phyloP scores from a whole-genome alignment of 441 rosid species.

The Dalechampia spathulata region DNA sequence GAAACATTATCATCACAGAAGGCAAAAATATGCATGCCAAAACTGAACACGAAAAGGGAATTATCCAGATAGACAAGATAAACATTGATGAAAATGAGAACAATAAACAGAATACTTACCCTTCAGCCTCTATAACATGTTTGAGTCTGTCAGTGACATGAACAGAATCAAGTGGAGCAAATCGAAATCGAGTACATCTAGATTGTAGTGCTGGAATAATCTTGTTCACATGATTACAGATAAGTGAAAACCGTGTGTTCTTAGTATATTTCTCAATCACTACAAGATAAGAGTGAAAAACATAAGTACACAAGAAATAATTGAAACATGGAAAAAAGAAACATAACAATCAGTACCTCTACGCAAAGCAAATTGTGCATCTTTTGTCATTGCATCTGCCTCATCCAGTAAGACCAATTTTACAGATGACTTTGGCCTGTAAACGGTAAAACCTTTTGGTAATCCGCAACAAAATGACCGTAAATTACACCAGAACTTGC shows the following conservation, averaged over 20 bases:
- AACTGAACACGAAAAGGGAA: too few species aligned
- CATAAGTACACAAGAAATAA: constrained; percentile 13
- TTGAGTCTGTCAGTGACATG: constrained; percentile 76
- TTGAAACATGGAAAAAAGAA: not conserved
- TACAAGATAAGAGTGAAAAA: constrained; percentile 23
- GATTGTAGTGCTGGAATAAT: constrained; percentile 97
- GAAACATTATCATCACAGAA: too few species aligned
- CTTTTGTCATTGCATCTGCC: constrained; percentile 99
- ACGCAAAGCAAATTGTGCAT: constrained; percentile 98
- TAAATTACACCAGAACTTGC: not conserved
- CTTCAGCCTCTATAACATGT: constrained; percentile 72
- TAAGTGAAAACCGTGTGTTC: constrained; percentile 90
- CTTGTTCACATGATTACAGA: constrained; percentile 92
- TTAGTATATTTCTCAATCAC: constrained; percentile 97
- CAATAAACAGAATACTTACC: constrained; percentile 35
- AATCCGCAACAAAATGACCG: not conserved
- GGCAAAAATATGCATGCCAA: too few species aligned
- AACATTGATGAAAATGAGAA: constrained; percentile 7
- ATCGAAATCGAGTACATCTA: constrained; percentile 90
- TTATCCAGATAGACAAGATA: not conserved
- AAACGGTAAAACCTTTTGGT: constrained; percentile 11
- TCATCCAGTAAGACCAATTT: constrained; percentile 93
- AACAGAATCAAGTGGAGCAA: constrained; percentile 83
- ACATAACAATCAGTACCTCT: constrained; percentile 47
- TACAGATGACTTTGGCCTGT: constrained; percentile 65